A percentile compares a stretch with the other conserved stretches of the same genome.
Conservation (phyloP, 768 basidiomycete genomes). For the Pleurotus ostreatus region DNA sequence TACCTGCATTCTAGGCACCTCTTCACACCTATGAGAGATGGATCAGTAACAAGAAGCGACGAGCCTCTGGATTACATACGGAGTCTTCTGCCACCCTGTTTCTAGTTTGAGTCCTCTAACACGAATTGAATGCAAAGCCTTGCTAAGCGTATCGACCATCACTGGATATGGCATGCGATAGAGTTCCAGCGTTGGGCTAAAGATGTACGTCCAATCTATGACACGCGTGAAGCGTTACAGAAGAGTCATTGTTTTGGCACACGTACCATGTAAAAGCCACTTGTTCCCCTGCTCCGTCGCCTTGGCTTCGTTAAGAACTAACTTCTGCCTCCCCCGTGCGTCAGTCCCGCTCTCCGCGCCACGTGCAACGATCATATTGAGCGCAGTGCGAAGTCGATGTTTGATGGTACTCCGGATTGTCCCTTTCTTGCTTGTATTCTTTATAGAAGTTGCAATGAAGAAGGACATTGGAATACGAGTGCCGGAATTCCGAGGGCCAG, state of each 20-base stretch:
- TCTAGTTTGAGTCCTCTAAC: conserved; percentile 18
- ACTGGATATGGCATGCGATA: conserved; percentile 41
- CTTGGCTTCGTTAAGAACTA: conserved; percentile 21
- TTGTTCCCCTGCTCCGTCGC: conserved; percentile 16
- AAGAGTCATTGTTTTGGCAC: background rate
- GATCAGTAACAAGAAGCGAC: background rate
- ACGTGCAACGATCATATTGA: conserved; percentile 35
- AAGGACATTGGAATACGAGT: conserved; percentile 33
- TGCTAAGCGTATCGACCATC: conserved; percentile 33
- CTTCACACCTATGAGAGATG: background rate
- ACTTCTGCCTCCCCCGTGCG: background rate
- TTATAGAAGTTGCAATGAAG: conserved; percentile 29
- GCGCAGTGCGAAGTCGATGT: conserved; percentile 32
- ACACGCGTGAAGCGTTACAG: background rate
- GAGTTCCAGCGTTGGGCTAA: conserved; percentile 31
- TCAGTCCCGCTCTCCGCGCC: conserved; percentile 28
- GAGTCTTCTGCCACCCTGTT: conserved; percentile 9
- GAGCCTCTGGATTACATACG: background rate
- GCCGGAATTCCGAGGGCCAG: conserved; percentile 13
- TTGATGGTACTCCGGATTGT: conserved; percentile 27
- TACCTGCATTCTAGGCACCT: background rate
- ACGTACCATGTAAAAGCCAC: conserved; percentile 31
- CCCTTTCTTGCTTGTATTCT: conserved; percentile 25
- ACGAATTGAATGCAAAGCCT: conserved; percentile 19
- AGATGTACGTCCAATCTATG: conserved; percentile 49